Evolutionary conservation across 2,329 filamentous ascomycete genomes (phyloP).

Genomic region (Diplodia sapinea): DNA sequence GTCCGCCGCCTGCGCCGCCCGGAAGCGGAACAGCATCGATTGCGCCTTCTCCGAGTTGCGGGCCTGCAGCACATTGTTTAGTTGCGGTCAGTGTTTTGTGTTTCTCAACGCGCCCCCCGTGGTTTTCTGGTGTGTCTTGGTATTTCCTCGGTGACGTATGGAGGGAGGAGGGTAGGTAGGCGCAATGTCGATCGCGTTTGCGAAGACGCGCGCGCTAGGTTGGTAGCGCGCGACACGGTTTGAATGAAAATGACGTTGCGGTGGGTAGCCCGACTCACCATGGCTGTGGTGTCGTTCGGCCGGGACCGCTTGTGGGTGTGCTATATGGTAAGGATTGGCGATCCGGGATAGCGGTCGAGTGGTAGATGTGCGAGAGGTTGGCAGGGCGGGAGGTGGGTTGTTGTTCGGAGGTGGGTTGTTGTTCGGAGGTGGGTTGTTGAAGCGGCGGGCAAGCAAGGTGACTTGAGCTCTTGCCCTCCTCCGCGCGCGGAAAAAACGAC

Average conservation of each 20-base stretch:
- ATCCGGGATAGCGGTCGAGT: background rate
- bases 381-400: background rate
- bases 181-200: background rate
- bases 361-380: background rate
- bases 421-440: too few relatives aligned
- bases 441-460: slow-evolving; percentile 17
- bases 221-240: background rate
- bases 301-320: background rate
- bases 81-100: slow-evolving; percentile 30
- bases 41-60: slow-evolving; percentile 98
- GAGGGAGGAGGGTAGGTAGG: background rate
- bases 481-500: slow-evolving; percentile 27
- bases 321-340: background rate
- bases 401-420: slow-evolving; percentile 20
- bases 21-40: slow-evolving; percentile 99
- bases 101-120: too few relatives aligned
- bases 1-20: slow-evolving; percentile 94
- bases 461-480: slow-evolving; percentile 24
- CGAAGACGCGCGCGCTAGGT: background rate
- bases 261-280: slow-evolving; percentile 18
- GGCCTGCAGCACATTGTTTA: slow-evolving; percentile 61
- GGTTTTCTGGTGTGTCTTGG: background rate
- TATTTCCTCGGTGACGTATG: background rate
- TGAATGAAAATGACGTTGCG: slow-evolving; percentile 12
- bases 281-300: slow-evolving; percentile 19